These are phyloP conservation scores for Takashimella tepidaria DNA, from an alignment of 1,284 basidiomycete genomes.

Conservation along the genomic window DNA sequence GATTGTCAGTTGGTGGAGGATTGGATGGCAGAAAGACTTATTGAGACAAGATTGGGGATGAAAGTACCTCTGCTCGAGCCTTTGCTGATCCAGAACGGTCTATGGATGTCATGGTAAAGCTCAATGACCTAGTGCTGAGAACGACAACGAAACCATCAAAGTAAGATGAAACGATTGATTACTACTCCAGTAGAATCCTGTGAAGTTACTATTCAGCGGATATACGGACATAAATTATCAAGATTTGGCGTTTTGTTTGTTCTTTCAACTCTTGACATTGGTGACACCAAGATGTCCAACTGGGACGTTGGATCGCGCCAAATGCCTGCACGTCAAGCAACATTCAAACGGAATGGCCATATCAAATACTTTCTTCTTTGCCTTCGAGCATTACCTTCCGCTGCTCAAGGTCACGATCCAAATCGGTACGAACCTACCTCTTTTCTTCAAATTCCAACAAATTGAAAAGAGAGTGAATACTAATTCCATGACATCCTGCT, in stretches of 20 bases:
- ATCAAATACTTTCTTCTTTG: conserved; percentile 43
- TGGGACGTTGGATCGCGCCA: no score
- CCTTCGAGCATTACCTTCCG: conserved; percentile 37
- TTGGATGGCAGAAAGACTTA: conserved; percentile 19
- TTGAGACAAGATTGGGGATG: neutral
- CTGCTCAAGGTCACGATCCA: conserved; percentile 40
- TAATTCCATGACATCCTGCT: neutral
- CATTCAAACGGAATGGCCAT: conserved; percentile 47
- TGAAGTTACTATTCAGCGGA: no score
- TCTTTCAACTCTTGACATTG: no score
- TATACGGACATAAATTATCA: no score
- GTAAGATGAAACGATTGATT: no score
- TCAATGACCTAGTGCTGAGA: no score
- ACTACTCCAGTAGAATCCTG: no score
- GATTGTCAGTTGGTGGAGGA: conserved; percentile 23
- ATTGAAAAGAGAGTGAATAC: neutral
- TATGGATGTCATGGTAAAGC: neutral
- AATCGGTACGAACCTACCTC: conserved; percentile 33
- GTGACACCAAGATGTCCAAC: no score
- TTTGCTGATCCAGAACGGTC: conserved; percentile 1
- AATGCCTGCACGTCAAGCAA: conserved; percentile 29
- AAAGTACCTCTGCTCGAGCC: conserved; percentile 11
- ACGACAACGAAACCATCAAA: no score
- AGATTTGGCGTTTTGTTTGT: no score
- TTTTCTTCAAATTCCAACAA: neutral